Evolutionary conservation across 768 basidiomycete genomes (phyloP).

Genomic region (Strobilomyces confusus): DNA sequence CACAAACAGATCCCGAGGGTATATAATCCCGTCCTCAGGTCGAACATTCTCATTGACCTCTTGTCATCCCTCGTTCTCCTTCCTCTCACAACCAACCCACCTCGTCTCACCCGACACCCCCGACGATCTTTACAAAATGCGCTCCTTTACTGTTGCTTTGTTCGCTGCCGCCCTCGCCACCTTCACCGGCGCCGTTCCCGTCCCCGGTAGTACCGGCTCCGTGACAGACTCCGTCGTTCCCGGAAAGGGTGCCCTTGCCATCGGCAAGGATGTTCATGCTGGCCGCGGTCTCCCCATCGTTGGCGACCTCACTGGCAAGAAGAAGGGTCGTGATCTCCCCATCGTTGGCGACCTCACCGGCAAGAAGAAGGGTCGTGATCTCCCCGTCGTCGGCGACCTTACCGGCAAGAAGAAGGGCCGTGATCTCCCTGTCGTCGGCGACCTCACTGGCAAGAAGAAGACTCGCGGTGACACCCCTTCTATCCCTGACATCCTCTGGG

Average conservation of each 20-base stretch:
- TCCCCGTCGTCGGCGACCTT: too few relatives aligned
- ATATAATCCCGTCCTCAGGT: slow-evolving; percentile 15
- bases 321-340: too few relatives aligned
- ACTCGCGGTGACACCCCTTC: background rate
- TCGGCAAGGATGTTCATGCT: too few relatives aligned
- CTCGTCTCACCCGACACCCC: slow-evolving; percentile 17
- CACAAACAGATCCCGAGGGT: background rate
- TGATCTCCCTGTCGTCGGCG: too few relatives aligned
- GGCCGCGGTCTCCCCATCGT: too few relatives aligned
- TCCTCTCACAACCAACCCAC: background rate
- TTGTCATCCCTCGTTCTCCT: slow-evolving; percentile 14
- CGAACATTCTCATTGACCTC: slow-evolving; percentile 12
- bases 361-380: too few relatives aligned
- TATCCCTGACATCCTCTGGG: slow-evolving; percentile 28
- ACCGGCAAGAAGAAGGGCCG: too few relatives aligned
- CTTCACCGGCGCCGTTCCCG: slow-evolving; percentile 24
- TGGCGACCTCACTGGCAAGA: too few relatives aligned
- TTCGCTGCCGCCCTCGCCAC: slow-evolving; percentile 29
- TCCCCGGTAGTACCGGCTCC: background rate
- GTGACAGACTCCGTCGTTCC: too few relatives aligned
- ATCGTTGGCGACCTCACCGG: too few relatives aligned
- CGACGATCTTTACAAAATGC: slow-evolving; percentile 37
- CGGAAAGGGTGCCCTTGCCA: too few relatives aligned
- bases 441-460: background rate
- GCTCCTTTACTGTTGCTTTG: slow-evolving; percentile 29